These are phyloP conservation scores for Oryza meyeriana DNA, from an alignment of 176 grass and related monocot genomes.

Conservation along the genomic window DNA sequence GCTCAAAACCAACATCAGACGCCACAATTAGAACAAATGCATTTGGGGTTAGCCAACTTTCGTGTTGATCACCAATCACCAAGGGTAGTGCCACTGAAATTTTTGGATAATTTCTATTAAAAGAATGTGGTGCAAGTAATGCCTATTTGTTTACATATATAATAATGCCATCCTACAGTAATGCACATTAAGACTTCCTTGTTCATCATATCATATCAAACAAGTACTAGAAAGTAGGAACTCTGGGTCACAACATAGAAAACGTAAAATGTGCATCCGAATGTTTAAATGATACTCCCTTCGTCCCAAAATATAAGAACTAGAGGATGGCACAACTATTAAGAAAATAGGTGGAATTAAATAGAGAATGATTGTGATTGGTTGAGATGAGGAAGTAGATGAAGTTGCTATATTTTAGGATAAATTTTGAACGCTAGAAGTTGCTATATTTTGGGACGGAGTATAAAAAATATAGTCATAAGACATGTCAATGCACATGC, in stretches of 20 bases:
- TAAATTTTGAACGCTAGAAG: too few species aligned
- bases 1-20: neutral
- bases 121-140: constrained; percentile 1
- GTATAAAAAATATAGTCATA: neutral
- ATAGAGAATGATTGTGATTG: too few species aligned
- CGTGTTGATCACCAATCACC: neutral
- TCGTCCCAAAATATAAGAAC: too few species aligned
- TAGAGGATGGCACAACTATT: too few species aligned
- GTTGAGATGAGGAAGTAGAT: too few species aligned
- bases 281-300: neutral
- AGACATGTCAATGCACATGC: neutral
- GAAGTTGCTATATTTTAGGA: too few species aligned
- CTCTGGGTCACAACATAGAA: too few species aligned
- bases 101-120: neutral
- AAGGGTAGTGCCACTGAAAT: neutral
- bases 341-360: too few species aligned
- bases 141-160: neutral
- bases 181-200: neutral
- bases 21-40: neutral
- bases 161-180: neutral
- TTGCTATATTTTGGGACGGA: too few species aligned
- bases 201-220: too few species aligned
- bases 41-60: neutral
- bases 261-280: too few species aligned
- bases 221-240: too few species aligned